Percentiles rank a stretch among this genome's conserved stretches.
Evolutionary conservation across 257 asterid genomes (phyloP).

Genomic region (Gardenia jasminoides): DNA sequence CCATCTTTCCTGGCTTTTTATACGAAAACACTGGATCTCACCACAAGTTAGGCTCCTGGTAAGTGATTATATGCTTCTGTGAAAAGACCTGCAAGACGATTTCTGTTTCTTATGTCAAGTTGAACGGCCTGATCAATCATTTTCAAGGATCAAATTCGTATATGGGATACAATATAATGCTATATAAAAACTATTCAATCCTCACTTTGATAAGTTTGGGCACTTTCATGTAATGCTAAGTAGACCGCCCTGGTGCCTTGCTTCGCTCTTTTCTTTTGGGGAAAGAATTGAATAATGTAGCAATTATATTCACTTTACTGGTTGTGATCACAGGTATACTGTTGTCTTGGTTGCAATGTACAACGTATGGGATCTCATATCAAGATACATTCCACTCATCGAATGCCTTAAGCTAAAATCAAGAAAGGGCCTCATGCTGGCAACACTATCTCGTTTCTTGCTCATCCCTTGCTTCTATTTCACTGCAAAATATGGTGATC

Average conservation of each 20-base stretch:
- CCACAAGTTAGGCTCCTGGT: conserved; percentile 76
- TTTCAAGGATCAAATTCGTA: neutral
- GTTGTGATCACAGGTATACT: conserved; percentile 27
- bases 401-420: conserved; percentile 30
- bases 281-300: neutral
- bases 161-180: too few relatives aligned
- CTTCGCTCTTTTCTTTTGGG: too few relatives aligned
- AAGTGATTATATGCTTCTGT: conserved; percentile 18
- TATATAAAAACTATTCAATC: too few relatives aligned
- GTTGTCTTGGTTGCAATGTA: conserved; percentile 38
- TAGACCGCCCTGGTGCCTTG: too few relatives aligned
- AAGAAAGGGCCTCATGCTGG: conserved; percentile 29
- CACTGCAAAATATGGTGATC: conserved; percentile 47
- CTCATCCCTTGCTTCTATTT: conserved; percentile 46
- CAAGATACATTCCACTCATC: conserved; percentile 36
- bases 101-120: neutral
- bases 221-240: too few relatives aligned
- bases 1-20: conserved; percentile 70
- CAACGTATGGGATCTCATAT: conserved; percentile 36
- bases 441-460: conserved; percentile 37
- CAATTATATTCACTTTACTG: neutral
- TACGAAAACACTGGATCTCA: conserved; percentile 74
- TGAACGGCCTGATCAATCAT: too few relatives aligned
- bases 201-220: too few relatives aligned
- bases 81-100: neutral